Percentiles rank a stretch among this genome's conserved stretches.
These are phyloP conservation scores for Talaromyces sp. DNA, from an alignment of 2,329 filamentous ascomycete genomes.

Conservation along the genomic window DNA sequence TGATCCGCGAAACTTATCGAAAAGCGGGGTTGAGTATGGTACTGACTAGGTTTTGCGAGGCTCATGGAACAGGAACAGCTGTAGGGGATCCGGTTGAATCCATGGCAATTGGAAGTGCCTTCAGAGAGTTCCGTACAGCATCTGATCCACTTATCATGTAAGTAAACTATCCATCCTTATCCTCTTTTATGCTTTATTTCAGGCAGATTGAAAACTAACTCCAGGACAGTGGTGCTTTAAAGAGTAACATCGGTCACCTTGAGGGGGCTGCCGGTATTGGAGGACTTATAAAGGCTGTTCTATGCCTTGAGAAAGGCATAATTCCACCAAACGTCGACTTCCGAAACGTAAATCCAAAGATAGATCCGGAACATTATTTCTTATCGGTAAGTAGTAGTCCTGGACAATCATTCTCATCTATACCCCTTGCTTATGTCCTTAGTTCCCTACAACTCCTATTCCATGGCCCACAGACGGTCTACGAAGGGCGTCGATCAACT, in stretches of 20 bases:
- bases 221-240: background rate
- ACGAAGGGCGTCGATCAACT: background rate
- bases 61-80: conserved; percentile 30
- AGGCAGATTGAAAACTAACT: background rate
- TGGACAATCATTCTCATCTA: conserved; percentile 32
- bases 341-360: background rate
- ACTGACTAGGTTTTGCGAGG: conserved; percentile 36
- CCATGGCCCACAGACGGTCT: background rate
- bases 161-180: background rate
- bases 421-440: background rate
- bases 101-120: conserved; percentile 12
- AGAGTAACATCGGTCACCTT: conserved; percentile 32
- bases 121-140: background rate
- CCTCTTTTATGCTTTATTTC: background rate
- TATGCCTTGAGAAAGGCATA: conserved; percentile 38
- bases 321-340: conserved; percentile 27
- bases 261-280: conserved; percentile 33
- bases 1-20: conserved; percentile 37
- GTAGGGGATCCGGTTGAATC: conserved; percentile 32
- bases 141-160: background rate
- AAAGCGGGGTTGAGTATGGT: conserved; percentile 34
- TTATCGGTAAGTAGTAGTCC: background rate
- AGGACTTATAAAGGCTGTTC: conserved; percentile 28
- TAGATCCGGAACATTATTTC: background rate
- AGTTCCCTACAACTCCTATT: background rate